Percentiles rank a stretch among this genome's conserved stretches.
phyloP scores from a whole-genome alignment of 495 filamentous ascomycete species.

The Penicillium steckii region DNA sequence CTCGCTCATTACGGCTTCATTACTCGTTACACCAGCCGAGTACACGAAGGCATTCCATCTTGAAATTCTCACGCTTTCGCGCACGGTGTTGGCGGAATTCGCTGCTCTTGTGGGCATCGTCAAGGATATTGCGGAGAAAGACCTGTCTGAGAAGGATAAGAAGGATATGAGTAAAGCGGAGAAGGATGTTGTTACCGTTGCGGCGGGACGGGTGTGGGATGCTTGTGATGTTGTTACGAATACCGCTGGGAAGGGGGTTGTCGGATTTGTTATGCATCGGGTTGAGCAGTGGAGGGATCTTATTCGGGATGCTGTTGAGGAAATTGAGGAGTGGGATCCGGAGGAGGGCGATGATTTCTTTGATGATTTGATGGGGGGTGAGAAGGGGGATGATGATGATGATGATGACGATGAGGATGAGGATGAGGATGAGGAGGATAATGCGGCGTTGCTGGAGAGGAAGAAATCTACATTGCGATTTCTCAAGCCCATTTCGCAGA shows the following conservation, averaged over 20 bases:
- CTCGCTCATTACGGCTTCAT: slow-evolving; percentile 64
- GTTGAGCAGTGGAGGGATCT: slow-evolving; percentile 67
- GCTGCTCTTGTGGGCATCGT: slow-evolving; percentile 36
- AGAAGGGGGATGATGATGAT: slow-evolving; percentile 45
- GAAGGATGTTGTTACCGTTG: slow-evolving; percentile 41
- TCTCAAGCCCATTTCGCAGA: slow-evolving; percentile 42
- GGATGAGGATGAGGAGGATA: slow-evolving; percentile 23
- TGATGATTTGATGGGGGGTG: slow-evolving; percentile 39
- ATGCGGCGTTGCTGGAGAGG: slow-evolving; percentile 31
- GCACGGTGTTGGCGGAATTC: slow-evolving; percentile 40
- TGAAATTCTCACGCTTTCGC: slow-evolving; percentile 42
- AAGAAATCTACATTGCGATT: slow-evolving; percentile 40
- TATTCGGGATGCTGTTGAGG: slow-evolving; percentile 75
- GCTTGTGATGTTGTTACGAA: slow-evolving; percentile 69
- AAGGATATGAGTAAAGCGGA: slow-evolving; percentile 25
- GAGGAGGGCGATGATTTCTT: slow-evolving; percentile 54
- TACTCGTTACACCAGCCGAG: slow-evolving; percentile 55
- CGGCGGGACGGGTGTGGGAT: slow-evolving; percentile 53
- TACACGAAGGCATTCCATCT: slow-evolving; percentile 59
- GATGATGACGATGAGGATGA: slow-evolving; percentile 32
- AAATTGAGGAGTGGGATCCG: slow-evolving; percentile 82
- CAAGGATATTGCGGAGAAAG: slow-evolving; percentile 25
- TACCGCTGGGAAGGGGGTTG: slow-evolving; percentile 62
- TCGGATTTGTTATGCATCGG: slow-evolving; percentile 57
- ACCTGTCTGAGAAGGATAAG: slow-evolving; percentile 9